Conservation (phyloP, 768 basidiomycete genomes). For the Trametes punicea region DNA sequence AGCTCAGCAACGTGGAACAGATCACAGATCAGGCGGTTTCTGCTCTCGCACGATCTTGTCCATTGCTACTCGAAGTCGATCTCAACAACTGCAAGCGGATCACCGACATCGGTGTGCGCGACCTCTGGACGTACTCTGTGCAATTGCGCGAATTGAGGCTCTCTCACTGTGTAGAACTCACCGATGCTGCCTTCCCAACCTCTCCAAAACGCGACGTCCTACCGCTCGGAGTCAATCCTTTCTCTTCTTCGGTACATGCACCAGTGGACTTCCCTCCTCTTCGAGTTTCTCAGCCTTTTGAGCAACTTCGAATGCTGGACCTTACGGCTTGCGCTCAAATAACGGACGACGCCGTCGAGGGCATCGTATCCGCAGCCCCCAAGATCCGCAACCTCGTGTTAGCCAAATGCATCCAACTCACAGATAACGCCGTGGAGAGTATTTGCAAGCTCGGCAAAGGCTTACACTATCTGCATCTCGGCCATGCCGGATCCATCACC, state of each 20-base stretch:
- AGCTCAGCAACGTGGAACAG: slow-evolving; percentile 72
- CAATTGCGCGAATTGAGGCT: slow-evolving; percentile 92
- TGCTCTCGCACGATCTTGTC: slow-evolving; percentile 72
- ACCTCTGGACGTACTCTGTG: slow-evolving; percentile 75
- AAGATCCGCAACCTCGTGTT: slow-evolving; percentile 51
- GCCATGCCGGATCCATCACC: slow-evolving; percentile 86
- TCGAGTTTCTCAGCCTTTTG: slow-evolving; percentile 60
- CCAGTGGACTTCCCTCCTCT: slow-evolving; percentile 58
- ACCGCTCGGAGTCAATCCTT: slow-evolving; percentile 37
- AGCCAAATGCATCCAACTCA: slow-evolving; percentile 68
- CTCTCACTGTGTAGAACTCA: slow-evolving; percentile 72
- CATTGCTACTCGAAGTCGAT: slow-evolving; percentile 91
- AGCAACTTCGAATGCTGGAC: slow-evolving; percentile 91
- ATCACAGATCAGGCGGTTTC: slow-evolving; percentile 78
- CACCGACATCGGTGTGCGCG: slow-evolving; percentile 73
- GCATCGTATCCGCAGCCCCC: slow-evolving; percentile 53
- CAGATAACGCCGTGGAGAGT: slow-evolving; percentile 77
- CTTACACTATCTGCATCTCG: slow-evolving; percentile 92
- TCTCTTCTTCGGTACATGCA: slow-evolving; percentile 31
- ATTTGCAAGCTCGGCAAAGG: slow-evolving; percentile 89
- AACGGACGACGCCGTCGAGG: slow-evolving; percentile 76
- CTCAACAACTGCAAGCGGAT: slow-evolving; percentile 79
- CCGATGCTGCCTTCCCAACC: slow-evolving; percentile 84
- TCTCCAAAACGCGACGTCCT: slow-evolving; percentile 45
- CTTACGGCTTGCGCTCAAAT: slow-evolving; percentile 77